These are phyloP conservation scores for Colletotrichum melonis DNA, from an alignment of 2,329 filamentous ascomycete genomes.

Conservation along the genomic window DNA sequence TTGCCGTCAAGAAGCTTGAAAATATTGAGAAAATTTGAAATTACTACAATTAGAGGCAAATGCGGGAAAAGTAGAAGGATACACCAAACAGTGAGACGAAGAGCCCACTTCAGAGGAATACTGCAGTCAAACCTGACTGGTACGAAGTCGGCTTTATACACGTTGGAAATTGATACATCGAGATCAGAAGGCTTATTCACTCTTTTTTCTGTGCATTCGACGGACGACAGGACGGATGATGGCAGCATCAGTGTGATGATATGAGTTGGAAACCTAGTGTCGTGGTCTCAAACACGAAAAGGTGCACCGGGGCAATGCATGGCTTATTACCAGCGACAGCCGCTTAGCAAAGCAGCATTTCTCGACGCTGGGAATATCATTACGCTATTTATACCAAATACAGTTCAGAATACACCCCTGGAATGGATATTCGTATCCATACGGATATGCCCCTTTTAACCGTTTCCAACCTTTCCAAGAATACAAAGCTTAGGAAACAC, in stretches of 20 bases:
- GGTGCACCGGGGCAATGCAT: not conserved
- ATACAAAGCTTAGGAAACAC: not conserved
- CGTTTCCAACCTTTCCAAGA: not conserved
- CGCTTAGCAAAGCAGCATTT: not conserved
- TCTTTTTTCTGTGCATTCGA: not conserved
- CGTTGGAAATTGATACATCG: not conserved
- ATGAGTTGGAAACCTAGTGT: not conserved
- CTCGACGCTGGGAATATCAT: not conserved
- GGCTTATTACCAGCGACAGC: not conserved
- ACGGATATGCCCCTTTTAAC: not conserved
- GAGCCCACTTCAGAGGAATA: not conserved
- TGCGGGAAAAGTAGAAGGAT: not conserved
- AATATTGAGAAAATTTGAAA: not conserved
- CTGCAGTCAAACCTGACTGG: not conserved
- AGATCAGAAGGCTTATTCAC: not conserved
- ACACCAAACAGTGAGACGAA: not conserved
- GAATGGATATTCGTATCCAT: not conserved
- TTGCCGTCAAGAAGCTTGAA: not conserved
- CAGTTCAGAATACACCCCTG: not conserved
- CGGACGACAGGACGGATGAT: not conserved
- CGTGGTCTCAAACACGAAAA: not conserved
- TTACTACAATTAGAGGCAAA: not conserved
- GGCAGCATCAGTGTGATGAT: not conserved
- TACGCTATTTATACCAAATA: not conserved
- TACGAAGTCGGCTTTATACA: not conserved